Evolutionary conservation across 805 yeast species (phyloP).

Genomic region (Ogataea pignaliae): DNA sequence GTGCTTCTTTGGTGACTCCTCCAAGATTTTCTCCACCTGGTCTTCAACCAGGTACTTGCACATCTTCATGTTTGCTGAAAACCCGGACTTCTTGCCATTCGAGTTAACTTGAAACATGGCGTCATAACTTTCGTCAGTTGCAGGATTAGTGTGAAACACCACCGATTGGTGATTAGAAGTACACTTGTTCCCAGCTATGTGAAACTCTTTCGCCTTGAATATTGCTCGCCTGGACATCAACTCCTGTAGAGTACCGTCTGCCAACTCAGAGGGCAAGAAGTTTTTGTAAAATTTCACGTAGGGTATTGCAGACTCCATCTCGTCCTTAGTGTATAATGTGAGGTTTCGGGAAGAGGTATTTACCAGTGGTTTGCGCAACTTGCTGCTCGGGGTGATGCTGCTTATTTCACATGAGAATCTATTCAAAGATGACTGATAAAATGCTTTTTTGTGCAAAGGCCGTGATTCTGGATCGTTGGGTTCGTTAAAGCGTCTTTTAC

Average conservation of each 20-base stretch:
- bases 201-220: constrained; percentile 45
- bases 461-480: too few relatives aligned
- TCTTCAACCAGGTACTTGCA: constrained; percentile 38
- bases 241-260: constrained; percentile 40
- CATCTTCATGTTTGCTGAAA: constrained; percentile 30
- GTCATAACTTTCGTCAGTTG: constrained; percentile 6
- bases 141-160: constrained; percentile 24
- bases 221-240: constrained; percentile 37
- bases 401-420: neutral
- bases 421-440: neutral
- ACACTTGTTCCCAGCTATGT: constrained; percentile 60
- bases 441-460: too few relatives aligned
- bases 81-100: constrained; percentile 14
- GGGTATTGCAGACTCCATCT: constrained; percentile 45
- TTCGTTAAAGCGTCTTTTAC: too few relatives aligned
- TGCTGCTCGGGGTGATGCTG: neutral
- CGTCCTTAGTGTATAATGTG: constrained; percentile 45
- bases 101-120: constrained; percentile 13
- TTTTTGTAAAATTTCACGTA: constrained; percentile 46
- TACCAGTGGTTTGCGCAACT: neutral
- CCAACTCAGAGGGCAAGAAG: constrained; percentile 47
- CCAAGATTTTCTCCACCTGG: constrained; percentile 33
- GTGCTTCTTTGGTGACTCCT: constrained; percentile 11
- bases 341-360: constrained; percentile 4
- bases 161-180: constrained; percentile 51